Base-by-base conservation (phyloP, 208 protist genomes). In the Phytomonas francai region DNA sequence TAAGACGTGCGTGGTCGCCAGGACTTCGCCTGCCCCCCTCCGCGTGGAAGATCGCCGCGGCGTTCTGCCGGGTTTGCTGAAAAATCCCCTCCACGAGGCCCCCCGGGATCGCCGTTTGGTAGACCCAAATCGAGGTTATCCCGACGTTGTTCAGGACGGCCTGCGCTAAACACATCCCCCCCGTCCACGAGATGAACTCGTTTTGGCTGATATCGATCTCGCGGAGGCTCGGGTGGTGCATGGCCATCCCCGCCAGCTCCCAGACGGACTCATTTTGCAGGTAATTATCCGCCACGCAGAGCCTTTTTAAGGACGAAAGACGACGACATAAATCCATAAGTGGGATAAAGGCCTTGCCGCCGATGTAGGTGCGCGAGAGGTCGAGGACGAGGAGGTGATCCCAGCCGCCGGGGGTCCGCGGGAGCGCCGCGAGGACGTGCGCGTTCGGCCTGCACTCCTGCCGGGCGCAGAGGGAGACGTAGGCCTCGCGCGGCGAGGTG, bases 131-230 rank as follows among this genome's bases (percentile, higher is more conserved):
- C 34, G 85, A 77, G 16, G 79, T 88, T 34, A 95, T 76, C 61
- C 72, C 78, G 1, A 36, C 56, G 67, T 91, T 92, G 49, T 62
- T 58, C 65, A 76, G n/a, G 29, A 83, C 73, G 28, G 87, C 36
- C 70, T 88, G 77, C 12, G 71, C 67, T 14, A 95, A 42, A 65
- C 80, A 91, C 77, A 88, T 91, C 33, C 83, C 89, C 11, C 84
- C 86, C 1, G 71, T 90, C 87, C 89, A 95, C 27, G 89, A 91
- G 16, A 95, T 79, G 64, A 70, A 78, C 51, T 77, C 68, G 68
- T 95, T 95, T 19, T 60, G 33, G 14, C 80, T 80, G 22, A 92
- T 72, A 45, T 92, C 84, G 28, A 95, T 65, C 28, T 63, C 65
- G 66, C 80, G 75, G 12, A 95, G 74, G 3, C 67, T 30, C 1